These are phyloP conservation scores for Dendrobium nobile DNA, from an alignment of 106 monocot species.

Conservation along the genomic window DNA sequence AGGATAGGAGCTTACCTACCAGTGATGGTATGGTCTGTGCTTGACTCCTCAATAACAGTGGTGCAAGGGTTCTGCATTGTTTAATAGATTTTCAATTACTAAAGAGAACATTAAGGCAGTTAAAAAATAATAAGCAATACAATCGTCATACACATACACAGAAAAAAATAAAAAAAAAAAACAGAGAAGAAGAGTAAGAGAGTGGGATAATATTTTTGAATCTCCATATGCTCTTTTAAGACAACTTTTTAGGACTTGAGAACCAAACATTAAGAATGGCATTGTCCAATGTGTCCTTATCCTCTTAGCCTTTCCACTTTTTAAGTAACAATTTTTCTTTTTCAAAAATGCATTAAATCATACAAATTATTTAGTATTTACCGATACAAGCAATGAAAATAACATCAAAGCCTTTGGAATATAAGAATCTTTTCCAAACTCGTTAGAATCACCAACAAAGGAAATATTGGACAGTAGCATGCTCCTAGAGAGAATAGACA, in stretches of 20 bases:
- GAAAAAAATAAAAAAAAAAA: not conserved
- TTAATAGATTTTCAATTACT: not conserved
- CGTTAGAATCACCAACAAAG: not conserved
- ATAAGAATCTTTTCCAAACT: not conserved
- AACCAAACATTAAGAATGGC: not conserved
- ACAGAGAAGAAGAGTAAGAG: not conserved
- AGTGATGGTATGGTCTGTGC: not conserved
- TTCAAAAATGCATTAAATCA: not conserved
- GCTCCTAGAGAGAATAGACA: no score
- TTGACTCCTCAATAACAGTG: slow-evolving; percentile 1
- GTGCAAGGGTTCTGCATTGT: slow-evolving; percentile 10
- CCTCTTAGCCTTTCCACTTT: not conserved
- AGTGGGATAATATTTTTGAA: not conserved
- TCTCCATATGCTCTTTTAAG: not conserved
- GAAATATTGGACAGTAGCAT: not conserved
- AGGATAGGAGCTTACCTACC: slow-evolving; percentile 10
- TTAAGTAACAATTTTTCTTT: not conserved
- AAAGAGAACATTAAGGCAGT: no score
- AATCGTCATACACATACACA: not conserved
- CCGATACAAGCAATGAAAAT: not conserved
- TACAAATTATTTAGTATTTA: not conserved
- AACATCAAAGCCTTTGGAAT: not conserved
- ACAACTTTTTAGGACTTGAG: not conserved
- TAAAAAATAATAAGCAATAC: no score
- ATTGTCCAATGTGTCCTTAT: not conserved